phyloP scores from a whole-genome alignment of 345 rosid species.

The Excoecaria cochinchinensis region DNA sequence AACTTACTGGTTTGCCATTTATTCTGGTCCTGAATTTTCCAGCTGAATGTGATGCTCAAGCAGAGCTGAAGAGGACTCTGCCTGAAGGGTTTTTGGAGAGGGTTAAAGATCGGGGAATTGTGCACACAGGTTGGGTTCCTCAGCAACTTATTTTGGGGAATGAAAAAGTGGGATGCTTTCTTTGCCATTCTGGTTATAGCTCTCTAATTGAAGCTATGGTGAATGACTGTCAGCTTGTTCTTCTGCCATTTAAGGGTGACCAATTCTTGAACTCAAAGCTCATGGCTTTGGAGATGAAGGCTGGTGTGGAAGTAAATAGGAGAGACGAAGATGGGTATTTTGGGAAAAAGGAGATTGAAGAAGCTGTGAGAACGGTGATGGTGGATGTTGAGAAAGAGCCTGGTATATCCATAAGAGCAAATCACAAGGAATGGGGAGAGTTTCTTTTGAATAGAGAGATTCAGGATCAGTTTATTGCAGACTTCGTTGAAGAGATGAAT shows the following conservation, averaged over 20 bases:
- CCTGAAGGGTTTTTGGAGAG: slow-evolving; percentile 34
- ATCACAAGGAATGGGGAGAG: slow-evolving; percentile 31
- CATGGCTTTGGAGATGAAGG: slow-evolving; percentile 27
- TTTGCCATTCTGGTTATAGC: slow-evolving; percentile 37
- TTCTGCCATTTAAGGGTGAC: slow-evolving; percentile 39
- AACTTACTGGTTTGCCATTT: slow-evolving; percentile 34
- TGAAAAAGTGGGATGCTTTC: slow-evolving; percentile 27
- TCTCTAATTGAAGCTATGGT: slow-evolving; percentile 35
- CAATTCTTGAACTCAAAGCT: slow-evolving; percentile 41
- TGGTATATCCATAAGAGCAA: slow-evolving; percentile 25
- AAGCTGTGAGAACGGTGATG: slow-evolving; percentile 35
- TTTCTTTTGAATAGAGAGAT: slow-evolving; percentile 28
- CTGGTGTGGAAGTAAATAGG: slow-evolving; percentile 32
- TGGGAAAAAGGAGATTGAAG: slow-evolving; percentile 19
- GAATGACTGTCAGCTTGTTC: slow-evolving; percentile 34
- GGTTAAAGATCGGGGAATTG: slow-evolving; percentile 23
- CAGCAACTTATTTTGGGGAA: slow-evolving; percentile 32
- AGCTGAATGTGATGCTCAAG: background rate
- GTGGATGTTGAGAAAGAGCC: slow-evolving; percentile 32
- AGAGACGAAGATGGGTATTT: slow-evolving; percentile 37
- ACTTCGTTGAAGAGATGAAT: slow-evolving; percentile 26
- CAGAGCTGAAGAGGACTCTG: slow-evolving; percentile 12
- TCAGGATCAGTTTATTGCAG: slow-evolving; percentile 20
- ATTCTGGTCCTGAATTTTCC: slow-evolving; percentile 36
- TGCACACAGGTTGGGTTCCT: slow-evolving; percentile 40